A percentile compares a stretch with the other conserved stretches of the same genome.
Evolutionary conservation across 371 early-diverging fungal genomes (phyloP).

Genomic region (Mucor mucedo): DNA sequence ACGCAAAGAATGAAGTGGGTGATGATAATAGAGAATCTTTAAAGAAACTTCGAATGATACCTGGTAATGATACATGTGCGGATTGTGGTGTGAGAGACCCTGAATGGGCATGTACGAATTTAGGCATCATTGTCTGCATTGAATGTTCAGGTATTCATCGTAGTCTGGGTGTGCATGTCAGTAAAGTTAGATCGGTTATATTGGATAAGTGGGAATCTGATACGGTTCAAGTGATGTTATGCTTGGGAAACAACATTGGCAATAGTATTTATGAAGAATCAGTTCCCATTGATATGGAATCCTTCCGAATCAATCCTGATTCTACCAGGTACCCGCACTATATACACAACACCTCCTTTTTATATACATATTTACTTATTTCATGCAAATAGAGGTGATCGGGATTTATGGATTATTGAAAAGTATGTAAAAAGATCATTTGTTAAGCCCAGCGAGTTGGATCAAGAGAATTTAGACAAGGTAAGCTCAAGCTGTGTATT

Average conservation of each 20-base stretch:
- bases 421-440: constrained; percentile 80
- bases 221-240: constrained; percentile 74
- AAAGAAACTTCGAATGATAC: constrained; percentile 40
- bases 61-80: constrained; percentile 80
- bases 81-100: constrained; percentile 79
- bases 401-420: constrained; percentile 70
- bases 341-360: background rate
- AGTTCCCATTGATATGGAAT: constrained; percentile 48
- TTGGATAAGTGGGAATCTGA: constrained; percentile 93
- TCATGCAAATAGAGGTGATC: constrained; percentile 50
- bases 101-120: constrained; percentile 93
- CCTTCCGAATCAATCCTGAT: constrained; percentile 32
- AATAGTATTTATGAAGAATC: constrained; percentile 76
- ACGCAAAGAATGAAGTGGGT: constrained; percentile 7
- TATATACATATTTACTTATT: background rate
- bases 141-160: constrained; percentile 98
- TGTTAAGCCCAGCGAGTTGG: constrained; percentile 37
- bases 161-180: constrained; percentile 91
- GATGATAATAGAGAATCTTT: constrained; percentile 33
- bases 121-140: constrained; percentile 94
- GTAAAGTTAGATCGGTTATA: constrained; percentile 84
- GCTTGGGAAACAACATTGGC: constrained; percentile 79
- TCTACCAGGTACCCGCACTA: constrained; percentile 33
- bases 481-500: constrained; percentile 14
- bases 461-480: constrained; percentile 31